Base-by-base conservation (phyloP, 495 filamentous ascomycete species). In the Apodospora peruviana region DNA sequence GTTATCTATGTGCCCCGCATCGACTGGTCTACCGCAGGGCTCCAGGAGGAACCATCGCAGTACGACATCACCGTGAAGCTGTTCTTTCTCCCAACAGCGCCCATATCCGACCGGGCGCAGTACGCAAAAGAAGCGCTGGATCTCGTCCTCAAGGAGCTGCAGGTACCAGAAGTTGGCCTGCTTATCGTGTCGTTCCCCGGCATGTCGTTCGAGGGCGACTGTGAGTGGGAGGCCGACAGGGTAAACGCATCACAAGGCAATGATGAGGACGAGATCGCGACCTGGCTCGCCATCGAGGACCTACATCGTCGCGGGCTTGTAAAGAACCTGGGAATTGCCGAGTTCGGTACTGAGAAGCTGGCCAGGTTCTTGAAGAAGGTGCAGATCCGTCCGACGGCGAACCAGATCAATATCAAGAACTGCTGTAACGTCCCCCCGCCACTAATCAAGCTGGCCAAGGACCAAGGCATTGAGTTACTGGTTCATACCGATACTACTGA, bases 321-420 rank as follows among this genome's bases (percentile, higher is more conserved):
- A 40, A 70, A 74, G 54, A 80, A 81, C 43, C 76, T 97, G 19
- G 94, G 93, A 0, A 74, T 97, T 10, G 80, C 94, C 36, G 93
- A 99, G 62, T 97, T 96, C 61, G 89, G 91, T 24, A 86, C 76
- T 41, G 84, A 90, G 61, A 82, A 91, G 42, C 68, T 98, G 35
- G 66, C 77, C 2, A 73, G 78, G 8, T 76, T 81, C 45, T 48
- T 80, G 14, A 52, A 65, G 22, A 70, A 77, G 40, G 85, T 87
- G 17, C 74, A 70, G 37, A 71, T 96, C 39, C 83, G 82, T 57
- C 94, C 93, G 9, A 72, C 80, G 2, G 93, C 97, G 20, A 81
- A 97, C 68, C 93, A 99, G 79, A 94, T 99, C 76, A 97, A 97
- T 66, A 78, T 96, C 41, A 86, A 90, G 56, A 90, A 97, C 66